Percentiles rank a stretch among this genome's conserved stretches.
These are phyloP conservation scores for Fraxinus nigra DNA, from an alignment of 305 asterid genomes.

Conservation along the genomic window DNA sequence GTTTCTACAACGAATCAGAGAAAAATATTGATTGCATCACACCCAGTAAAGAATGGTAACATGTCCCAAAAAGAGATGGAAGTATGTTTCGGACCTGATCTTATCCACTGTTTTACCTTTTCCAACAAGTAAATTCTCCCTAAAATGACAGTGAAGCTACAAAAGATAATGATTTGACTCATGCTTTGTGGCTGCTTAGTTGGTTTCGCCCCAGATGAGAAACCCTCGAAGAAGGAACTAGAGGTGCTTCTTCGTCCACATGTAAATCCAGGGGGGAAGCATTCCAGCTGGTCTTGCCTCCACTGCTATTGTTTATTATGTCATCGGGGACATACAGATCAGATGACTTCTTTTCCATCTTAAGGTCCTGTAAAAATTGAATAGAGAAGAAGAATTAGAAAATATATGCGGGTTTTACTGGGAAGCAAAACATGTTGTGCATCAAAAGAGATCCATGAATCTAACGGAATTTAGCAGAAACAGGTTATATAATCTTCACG, in stretches of 20 bases:
- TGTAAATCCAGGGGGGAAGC: conserved; percentile 25
- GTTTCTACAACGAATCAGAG: conserved; percentile 2
- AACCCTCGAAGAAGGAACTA: conserved; percentile 31
- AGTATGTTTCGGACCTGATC: not conserved
- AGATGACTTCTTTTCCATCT: conserved; percentile 43
- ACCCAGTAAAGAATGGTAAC: not conserved
- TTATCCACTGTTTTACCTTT: conserved; percentile 6
- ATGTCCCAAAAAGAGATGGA: not conserved
- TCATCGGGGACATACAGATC: conserved; percentile 36
- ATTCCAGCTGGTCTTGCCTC: conserved; percentile 32
- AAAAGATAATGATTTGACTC: not conserved
- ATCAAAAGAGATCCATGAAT: not conserved
- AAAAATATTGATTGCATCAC: not conserved
- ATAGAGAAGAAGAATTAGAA: not conserved
- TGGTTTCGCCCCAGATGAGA: conserved; percentile 47
- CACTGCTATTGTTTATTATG: conserved; percentile 26
- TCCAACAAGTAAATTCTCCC: not conserved
- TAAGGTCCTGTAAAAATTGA: conserved; percentile 11
- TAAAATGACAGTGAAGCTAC: conserved; percentile 2
- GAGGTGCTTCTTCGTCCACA: conserved; percentile 51
- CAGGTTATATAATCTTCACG: not conserved
- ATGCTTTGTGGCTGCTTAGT: conserved; percentile 25
- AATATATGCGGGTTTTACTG: not conserved
- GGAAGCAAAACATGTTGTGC: not conserved
- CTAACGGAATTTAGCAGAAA: not conserved